Base-by-base conservation (phyloP, 148 eudicot species). In the Amaranthus palmeri region DNA sequence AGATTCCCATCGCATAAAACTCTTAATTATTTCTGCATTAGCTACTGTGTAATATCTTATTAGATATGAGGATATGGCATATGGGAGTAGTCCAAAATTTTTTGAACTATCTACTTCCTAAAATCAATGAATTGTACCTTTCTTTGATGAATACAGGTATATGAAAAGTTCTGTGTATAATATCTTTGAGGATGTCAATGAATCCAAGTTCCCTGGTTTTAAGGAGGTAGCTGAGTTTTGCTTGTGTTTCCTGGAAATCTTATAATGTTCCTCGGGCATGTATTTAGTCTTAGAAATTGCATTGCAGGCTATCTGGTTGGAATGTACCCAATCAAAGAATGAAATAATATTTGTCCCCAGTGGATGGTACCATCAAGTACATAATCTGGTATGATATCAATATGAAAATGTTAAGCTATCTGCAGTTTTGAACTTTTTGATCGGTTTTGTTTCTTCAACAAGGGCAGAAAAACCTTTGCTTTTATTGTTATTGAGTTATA, bases 321-420 rank as follows among this genome's bases (percentile, higher is more conserved):
- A 96, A 69, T 96, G 97, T 71, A 88, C 85, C 65, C 99, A 96
- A 78, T 85, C 76, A 68, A 70, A 63, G 76, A 80, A 86, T 70
- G 99, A 96, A 72, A 86, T 96, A 74, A 92, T 96, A 72, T 90
- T 92, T 78, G 99, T 96, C 75, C 99, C 99, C 13, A 96, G 97
- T 79, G 97, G 99, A 73, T 96, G 99, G 97, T 96, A 88, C 81
- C 99, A 96, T 75, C 99, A 96, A 88, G 99, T 96, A 61, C 96
- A 87, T 79, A 96, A 96, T 82, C 81, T 92, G 97, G 99, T 90
- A 90, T 17, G 72, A 45, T 54, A 42, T 18, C 15, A 54, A 13
- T 42, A 10, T 70, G 67, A 53, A 48, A 58, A 41, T 65, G 40
- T 46, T 52, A 15, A 49, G 61, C 61, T 18, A 51, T 61, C 43